Percentiles rank a stretch among this genome's conserved stretches.
Evolutionary conservation across 2,329 filamentous ascomycete species (phyloP).

Genomic region (Microdochium paspali): DNA sequence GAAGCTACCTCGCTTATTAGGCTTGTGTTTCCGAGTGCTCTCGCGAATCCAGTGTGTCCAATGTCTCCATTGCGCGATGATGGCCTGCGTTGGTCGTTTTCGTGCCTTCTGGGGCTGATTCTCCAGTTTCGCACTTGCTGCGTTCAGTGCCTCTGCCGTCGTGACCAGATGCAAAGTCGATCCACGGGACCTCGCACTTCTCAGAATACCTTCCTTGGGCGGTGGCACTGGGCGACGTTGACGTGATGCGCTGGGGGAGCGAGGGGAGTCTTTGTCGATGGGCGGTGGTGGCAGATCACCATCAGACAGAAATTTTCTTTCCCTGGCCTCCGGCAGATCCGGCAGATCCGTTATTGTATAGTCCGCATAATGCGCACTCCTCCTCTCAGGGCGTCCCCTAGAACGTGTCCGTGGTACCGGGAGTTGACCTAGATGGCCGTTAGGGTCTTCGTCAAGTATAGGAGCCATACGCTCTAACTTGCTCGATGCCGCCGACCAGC

Average conservation of each 20-base stretch:
- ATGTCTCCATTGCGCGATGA: constrained; percentile 53
- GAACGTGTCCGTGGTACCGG: constrained; percentile 50
- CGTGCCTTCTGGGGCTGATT: constrained; percentile 34
- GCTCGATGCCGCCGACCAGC: constrained; percentile 83
- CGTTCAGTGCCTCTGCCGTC: constrained; percentile 40
- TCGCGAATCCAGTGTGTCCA: constrained; percentile 57
- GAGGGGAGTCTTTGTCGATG: constrained; percentile 68
- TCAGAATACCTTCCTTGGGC: constrained; percentile 68
- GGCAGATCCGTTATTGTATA: constrained; percentile 66
- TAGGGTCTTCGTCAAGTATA: constrained; percentile 64
- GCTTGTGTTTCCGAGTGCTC: constrained; percentile 42
- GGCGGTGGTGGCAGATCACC: constrained; percentile 55
- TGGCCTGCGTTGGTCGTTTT: constrained; percentile 48
- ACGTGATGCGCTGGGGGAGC: constrained; percentile 68
- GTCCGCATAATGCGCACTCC: constrained; percentile 57
- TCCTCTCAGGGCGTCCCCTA: constrained; percentile 68
- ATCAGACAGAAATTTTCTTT: constrained; percentile 31
- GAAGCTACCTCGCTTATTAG: constrained; percentile 40
- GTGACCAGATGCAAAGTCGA: constrained; percentile 84
- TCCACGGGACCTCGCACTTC: constrained; percentile 63
- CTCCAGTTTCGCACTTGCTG: constrained; percentile 16
- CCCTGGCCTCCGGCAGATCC: constrained; percentile 56
- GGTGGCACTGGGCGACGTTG: constrained; percentile 70
- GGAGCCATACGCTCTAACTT: constrained; percentile 74
- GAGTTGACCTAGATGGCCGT: constrained; percentile 32